Evolutionary conservation across 2,329 filamentous ascomycete genomes (phyloP).

Genomic region (Fusarium aywerte): DNA sequence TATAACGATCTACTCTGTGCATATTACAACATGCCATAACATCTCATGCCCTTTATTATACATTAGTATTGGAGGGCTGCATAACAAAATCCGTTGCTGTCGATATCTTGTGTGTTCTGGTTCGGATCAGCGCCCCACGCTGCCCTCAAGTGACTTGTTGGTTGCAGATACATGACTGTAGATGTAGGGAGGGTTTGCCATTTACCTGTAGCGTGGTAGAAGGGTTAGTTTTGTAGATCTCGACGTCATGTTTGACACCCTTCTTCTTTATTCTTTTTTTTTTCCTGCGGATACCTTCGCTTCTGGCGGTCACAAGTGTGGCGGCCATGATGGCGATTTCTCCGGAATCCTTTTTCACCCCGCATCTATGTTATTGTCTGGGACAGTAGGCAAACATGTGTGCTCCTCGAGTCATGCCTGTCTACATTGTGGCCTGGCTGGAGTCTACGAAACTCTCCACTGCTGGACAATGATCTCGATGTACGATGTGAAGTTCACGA

Average conservation of each 20-base stretch:
- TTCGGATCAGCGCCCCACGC: constrained; percentile 4
- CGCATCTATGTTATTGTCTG: neutral
- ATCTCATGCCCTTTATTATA: constrained; percentile 1
- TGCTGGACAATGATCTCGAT: neutral
- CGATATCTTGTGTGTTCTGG: constrained; percentile 14
- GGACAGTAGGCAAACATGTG: neutral
- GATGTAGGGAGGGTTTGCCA: constrained; percentile 18
- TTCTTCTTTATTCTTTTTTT: neutral
- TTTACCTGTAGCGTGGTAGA: constrained; percentile 1
- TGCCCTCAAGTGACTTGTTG: constrained; percentile 22
- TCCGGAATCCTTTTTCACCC: neutral
- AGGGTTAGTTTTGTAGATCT: constrained; percentile 30
- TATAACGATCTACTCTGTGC: constrained; percentile 18
- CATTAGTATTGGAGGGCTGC: constrained; percentile 9
- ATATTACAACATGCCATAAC: constrained; percentile 17
- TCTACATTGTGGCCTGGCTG: constrained; percentile 1
- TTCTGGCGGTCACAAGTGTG: constrained; percentile 1
- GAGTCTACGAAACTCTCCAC: constrained; percentile 3
- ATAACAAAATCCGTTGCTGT: constrained; percentile 7
- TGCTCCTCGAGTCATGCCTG: constrained; percentile 27
- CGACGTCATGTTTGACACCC: constrained; percentile 29
- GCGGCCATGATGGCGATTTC: neutral
- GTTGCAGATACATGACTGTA: constrained; percentile 21
- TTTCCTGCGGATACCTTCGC: neutral
- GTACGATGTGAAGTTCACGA: neutral